Evolutionary conservation across 805 yeast genomes (phyloP), one percentile per base, ranked within the genome.

Genomic region (Yarrowia sp.): DNA sequence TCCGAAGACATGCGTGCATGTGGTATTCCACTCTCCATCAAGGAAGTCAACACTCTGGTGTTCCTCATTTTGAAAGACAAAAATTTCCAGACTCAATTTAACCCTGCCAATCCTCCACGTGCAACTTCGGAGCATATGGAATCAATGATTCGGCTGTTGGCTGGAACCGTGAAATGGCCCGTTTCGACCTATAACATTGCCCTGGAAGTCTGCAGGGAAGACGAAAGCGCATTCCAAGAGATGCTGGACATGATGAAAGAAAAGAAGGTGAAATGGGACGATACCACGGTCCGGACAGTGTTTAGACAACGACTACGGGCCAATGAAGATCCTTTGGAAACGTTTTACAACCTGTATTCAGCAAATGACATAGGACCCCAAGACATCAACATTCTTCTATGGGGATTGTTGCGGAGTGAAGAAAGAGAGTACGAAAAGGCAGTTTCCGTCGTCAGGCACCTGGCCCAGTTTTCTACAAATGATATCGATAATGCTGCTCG

Each of bases 31-130:
- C 6, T 58, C 14, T 41, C 51, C 2, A 43, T 58, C 28, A 58
- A 58, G 40, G 63, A 58, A n/a, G 32, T 43, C 21, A 58, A 58
- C 40, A 58, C 63, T n/a, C 28, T 58, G 32, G 51, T 58, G 9
- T 58, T 30, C 7, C 40, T 58, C 1, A 51, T 58, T 3, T 9
- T 58, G 32, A 19, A 51, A 22, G 63, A 58, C 11, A 58, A 41
- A 22, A 24, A 16, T 4, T 41, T 41, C 51, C 28, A 58, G n/a
- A 12, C 32, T 4, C 38, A 32, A 9, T n/a, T 41, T 9, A 32
- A 41, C 17, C 63, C 63, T 0, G 14, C 14, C 1, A 17, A 30
- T 1, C 51, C 63, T 1, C 8, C 28, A 2, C 11, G 22, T 16
- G 51, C 63, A 14, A 21, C 6, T 1, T 9, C 38, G 7, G n/a